Evolutionary conservation across 1,284 basidiomycete genomes (phyloP).

Genomic region (Trichosporon ovoides): DNA sequence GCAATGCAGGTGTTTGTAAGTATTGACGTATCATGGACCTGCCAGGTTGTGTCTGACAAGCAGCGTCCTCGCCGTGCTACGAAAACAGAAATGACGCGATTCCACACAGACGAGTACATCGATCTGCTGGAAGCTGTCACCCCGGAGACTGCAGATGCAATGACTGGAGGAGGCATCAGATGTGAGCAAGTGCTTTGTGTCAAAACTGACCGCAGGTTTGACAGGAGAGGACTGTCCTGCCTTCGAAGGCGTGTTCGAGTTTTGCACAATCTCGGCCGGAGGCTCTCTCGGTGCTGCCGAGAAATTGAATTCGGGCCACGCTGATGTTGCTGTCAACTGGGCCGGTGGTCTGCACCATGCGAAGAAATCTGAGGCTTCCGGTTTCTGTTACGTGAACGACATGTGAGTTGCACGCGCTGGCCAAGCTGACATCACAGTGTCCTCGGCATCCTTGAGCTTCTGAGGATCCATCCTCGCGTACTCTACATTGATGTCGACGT

Average conservation of each 20-base stretch:
- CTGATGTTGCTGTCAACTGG: conserved; percentile 96
- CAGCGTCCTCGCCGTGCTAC: conserved; percentile 76
- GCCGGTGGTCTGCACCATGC: conserved; percentile 96
- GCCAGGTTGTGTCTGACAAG: not conserved
- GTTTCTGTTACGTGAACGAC: conserved; percentile 97
- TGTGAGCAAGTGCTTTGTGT: conserved; percentile 56
- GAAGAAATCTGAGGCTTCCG: conserved; percentile 92
- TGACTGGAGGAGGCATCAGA: conserved; percentile 75
- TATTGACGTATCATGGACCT: conserved; percentile 11
- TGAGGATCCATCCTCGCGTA: conserved; percentile 71
- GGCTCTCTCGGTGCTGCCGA: conserved; percentile 85
- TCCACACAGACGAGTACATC: conserved; percentile 98
- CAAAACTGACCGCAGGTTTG: conserved; percentile 56
- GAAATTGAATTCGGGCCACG: conserved; percentile 69
- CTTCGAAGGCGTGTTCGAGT: conserved; percentile 95
- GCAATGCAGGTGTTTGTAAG: conserved; percentile 83
- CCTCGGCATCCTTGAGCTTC: conserved; percentile 78
- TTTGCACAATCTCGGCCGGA: conserved; percentile 92
- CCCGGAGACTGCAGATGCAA: conserved; percentile 75
- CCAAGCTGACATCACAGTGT: conserved; percentile 57
- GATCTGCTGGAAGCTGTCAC: conserved; percentile 82
- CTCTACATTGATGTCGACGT: conserved; percentile 98
- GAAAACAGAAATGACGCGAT: conserved; percentile 77
- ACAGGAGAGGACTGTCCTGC: conserved; percentile 94
- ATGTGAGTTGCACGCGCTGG: conserved; percentile 34